Percentiles rank a stretch among this genome's conserved stretches.
Evolutionary conservation across 345 rosid genomes (phyloP).

Genomic region (thale cress (Arabidopsis thaliana)): DNA sequence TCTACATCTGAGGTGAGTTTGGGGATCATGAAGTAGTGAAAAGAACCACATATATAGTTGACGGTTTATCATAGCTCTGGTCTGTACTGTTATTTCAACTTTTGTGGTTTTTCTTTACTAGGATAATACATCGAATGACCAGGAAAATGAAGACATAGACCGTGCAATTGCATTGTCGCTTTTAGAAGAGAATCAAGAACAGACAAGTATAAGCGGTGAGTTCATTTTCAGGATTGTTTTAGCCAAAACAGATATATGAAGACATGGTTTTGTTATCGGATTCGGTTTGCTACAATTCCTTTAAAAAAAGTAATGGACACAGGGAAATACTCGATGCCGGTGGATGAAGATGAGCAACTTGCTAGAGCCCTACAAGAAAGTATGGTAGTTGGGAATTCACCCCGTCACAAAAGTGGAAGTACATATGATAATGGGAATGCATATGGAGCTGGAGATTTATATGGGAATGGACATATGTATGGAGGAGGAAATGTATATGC

Average conservation of each 20-base stretch:
- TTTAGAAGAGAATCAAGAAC: conserved; percentile 64
- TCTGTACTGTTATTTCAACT: conserved; percentile 14
- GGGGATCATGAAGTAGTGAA: not conserved
- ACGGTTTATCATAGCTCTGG: not conserved
- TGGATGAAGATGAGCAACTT: conserved; percentile 91
- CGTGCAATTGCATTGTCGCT: conserved; percentile 87
- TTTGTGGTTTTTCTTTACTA: conserved; percentile 28
- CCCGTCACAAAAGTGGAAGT: conserved; percentile 43
- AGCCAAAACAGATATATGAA: not conserved
- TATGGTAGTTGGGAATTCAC: conserved; percentile 66
- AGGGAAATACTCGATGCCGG: conserved; percentile 57
- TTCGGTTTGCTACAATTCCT: not conserved
- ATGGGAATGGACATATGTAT: conserved; percentile 51
- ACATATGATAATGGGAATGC: conserved; percentile 45
- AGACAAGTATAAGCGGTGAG: conserved; percentile 58
- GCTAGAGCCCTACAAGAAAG: conserved; percentile 94
- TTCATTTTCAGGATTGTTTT: not conserved
- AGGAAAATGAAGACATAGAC: conserved; percentile 77
- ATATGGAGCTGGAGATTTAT: conserved; percentile 43
- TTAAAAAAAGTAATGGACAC: conserved; percentile 1
- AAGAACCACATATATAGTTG: not conserved
- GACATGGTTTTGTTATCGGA: conserved; percentile 9
- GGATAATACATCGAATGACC: conserved; percentile 58
- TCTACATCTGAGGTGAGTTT: conserved; percentile 66
- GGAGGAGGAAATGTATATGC: conserved; percentile 49